These are phyloP conservation scores for Bacidia rubella DNA, from an alignment of 495 filamentous ascomycete genomes.

Conservation along the genomic window DNA sequence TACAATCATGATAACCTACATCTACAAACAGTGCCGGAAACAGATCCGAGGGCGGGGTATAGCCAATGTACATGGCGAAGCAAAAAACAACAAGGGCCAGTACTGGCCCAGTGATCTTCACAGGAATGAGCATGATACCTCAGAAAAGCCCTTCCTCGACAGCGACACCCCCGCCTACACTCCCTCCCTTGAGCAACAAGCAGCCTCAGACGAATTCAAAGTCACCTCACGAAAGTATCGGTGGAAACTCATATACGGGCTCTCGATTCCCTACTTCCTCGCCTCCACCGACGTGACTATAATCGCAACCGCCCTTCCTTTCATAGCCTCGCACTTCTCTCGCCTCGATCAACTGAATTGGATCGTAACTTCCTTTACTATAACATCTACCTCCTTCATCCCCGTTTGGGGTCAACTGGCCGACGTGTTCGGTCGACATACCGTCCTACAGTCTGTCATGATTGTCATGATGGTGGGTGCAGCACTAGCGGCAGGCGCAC, in stretches of 20 bases:
- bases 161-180: not conserved
- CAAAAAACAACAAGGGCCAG: not conserved
- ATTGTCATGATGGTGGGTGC: slow-evolving; percentile 37
- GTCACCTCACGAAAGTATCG: slow-evolving; percentile 26
- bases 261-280: slow-evolving; percentile 38
- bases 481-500: slow-evolving; percentile 37
- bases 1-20: not conserved
- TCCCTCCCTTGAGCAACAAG: not conserved
- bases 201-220: not conserved
- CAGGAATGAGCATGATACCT: not conserved
- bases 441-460: slow-evolving; percentile 32
- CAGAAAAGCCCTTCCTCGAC: not conserved
- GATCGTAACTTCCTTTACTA: slow-evolving; percentile 49
- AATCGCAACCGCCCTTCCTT: slow-evolving; percentile 43
- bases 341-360: slow-evolving; percentile 44
- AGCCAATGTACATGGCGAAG: not conserved
- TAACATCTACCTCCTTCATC: slow-evolving; percentile 48
- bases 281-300: slow-evolving; percentile 45
- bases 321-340: slow-evolving; percentile 47
- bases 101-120: not conserved
- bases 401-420: slow-evolving; percentile 47
- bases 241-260: slow-evolving; percentile 38
- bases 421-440: slow-evolving; percentile 45
- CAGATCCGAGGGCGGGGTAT: not conserved
- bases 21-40: not conserved